Base-by-base conservation (phyloP, 1,284 basidiomycete species). In the Coriolopsis trogii region DNA sequence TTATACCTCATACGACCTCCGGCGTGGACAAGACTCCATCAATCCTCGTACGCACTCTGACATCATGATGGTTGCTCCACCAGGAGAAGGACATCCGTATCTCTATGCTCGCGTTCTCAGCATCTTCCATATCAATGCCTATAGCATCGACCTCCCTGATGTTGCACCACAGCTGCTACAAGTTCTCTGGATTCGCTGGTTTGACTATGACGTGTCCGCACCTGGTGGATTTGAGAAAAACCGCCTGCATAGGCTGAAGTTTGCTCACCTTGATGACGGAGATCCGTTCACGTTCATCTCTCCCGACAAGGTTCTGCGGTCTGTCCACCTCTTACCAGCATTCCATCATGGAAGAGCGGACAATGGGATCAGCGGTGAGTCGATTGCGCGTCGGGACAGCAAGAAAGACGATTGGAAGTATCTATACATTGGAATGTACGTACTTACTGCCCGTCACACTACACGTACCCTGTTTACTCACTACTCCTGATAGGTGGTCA, bases 1-100 rank as follows among this genome's bases (percentile, higher is more conserved):
- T 45, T 78, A 74, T 55, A 79, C 73, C 0, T 76, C 73, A 1
- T 79, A 80, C 50, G 69, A 80, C 44, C 45, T 75, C 12, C 63
- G 65, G 0, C 64, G 68, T 3, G 62, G 61, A 6, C 70, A 73
- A 44, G 77, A 79, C 47, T 63, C 59, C 0, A 56, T 79, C 43
- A 77, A 73, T 41, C 70, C 68, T 0, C 41, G 58, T 1, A 65
- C 62, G 2, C 63, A 67, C 28, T 28, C 65, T 3, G 64, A 76
- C 53, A 52, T 78, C 23, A 75, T 77, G 69, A 55, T 73, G 1
- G 51, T 62, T 3, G 59, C 66, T 3, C 53, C 49, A n/a, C n/a
- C n/a, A n/a, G 5, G 66, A 72, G 21, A 21, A 20, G 26, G 57
- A 58, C 13, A 44, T 33, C 63, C 63, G 3, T 66, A 47, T 41